Conservation (phyloP, 768 basidiomycete genomes). For the Panaeolus papilionaceus region DNA sequence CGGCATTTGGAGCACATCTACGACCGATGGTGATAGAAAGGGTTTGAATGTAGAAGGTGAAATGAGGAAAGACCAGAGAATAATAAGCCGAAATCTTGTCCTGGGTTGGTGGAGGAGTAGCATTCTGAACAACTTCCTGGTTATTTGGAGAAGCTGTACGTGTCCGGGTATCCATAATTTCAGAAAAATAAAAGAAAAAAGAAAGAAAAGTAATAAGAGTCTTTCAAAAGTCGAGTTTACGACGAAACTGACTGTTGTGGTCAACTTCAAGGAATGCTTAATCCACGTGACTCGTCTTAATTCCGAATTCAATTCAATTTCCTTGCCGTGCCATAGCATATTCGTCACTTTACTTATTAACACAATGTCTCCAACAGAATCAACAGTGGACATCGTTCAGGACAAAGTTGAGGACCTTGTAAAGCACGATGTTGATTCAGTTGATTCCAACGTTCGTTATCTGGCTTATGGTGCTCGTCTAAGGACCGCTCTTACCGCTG, state of each 20-base stretch:
- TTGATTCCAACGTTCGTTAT: constrained; percentile 73
- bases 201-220: constrained; percentile 15
- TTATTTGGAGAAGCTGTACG: constrained; percentile 45
- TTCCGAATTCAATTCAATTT: constrained; percentile 5
- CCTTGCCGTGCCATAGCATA: not conserved
- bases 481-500: constrained; percentile 74
- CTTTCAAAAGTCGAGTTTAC: constrained; percentile 18
- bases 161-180: constrained; percentile 49
- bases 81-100: constrained; percentile 94
- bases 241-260: constrained; percentile 32
- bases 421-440: constrained; percentile 67
- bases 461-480: constrained; percentile 82
- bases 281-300: constrained; percentile 33
- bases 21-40: constrained; percentile 94
- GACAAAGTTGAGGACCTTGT: constrained; percentile 62
- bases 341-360: constrained; percentile 17
- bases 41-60: constrained; percentile 97
- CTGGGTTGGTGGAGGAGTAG: constrained; percentile 47
- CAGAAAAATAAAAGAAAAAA: constrained; percentile 17
- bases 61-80: constrained; percentile 91
- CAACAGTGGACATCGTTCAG: constrained; percentile 46
- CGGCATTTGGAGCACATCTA: constrained; percentile 67
- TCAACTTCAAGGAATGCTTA: constrained; percentile 33
- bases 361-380: constrained; percentile 41
- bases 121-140: constrained; percentile 32